Conservation (phyloP, 176 grass and related monocot species). For the Triticum timopheevii region DNA sequence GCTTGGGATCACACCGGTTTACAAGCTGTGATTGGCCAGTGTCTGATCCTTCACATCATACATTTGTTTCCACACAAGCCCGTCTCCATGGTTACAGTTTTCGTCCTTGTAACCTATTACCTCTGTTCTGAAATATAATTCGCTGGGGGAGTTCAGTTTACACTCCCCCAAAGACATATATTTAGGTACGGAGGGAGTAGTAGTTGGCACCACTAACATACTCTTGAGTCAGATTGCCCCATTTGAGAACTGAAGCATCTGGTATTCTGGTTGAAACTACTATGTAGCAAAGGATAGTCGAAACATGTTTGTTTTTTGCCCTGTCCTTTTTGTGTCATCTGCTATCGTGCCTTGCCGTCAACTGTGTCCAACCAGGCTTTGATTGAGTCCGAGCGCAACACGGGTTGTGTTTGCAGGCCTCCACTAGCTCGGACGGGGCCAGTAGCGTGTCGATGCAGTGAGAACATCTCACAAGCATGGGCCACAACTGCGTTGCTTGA, state of each 20-base stretch:
- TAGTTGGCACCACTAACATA: conserved; percentile 12
- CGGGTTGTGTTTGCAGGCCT: too few species aligned
- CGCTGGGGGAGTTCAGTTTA: too few species aligned
- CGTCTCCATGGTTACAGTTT: conserved; percentile 31
- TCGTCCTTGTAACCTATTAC: conserved; percentile 28
- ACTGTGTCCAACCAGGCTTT: too few species aligned
- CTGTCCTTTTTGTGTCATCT: neutral
- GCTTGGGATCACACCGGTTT: conserved; percentile 65
- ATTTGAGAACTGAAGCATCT: neutral
- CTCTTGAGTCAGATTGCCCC: neutral
- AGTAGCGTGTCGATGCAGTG: too few species aligned
- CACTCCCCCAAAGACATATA: too few species aligned
- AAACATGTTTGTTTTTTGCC: neutral
- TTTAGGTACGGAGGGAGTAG: too few species aligned
- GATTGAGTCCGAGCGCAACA: too few species aligned
- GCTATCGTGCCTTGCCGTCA: neutral
- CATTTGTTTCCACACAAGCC: neutral
- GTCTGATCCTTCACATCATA: neutral
- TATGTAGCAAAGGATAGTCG: neutral
- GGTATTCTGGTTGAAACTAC: neutral
- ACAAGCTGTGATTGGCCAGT: conserved; percentile 39
- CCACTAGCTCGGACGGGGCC: too few species aligned
- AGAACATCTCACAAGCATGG: too few species aligned
- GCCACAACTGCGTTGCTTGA: too few species aligned
- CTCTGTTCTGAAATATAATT: too few species aligned